Evolutionary conservation across 192 early-diverging fungal species (phyloP).

Genomic region (Backusella liffmaniae): DNA sequence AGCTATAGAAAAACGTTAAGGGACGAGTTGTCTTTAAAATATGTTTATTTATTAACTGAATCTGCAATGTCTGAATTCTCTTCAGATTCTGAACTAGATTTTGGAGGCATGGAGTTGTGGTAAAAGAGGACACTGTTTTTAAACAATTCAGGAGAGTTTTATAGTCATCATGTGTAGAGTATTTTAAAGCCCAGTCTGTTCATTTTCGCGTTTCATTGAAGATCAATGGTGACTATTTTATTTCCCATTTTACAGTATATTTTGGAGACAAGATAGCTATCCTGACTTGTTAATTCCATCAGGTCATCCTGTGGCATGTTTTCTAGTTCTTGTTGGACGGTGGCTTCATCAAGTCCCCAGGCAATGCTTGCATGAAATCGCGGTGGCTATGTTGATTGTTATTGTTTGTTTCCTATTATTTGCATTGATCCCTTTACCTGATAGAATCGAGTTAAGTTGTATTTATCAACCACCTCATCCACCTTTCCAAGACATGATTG

Average conservation of each 20-base stretch:
- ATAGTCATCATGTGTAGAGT: background rate
- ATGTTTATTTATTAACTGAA: background rate
- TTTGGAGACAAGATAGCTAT: background rate
- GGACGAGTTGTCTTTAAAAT: too few relatives aligned
- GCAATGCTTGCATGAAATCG: slow-evolving; percentile 10
- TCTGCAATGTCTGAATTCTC: background rate
- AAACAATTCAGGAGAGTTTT: background rate
- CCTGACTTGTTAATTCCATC: background rate
- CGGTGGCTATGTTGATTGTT: background rate
- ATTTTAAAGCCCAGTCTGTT: background rate
- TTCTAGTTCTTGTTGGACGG: background rate
- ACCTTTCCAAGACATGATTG: background rate
- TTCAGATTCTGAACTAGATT: slow-evolving; percentile 1
- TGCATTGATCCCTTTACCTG: background rate
- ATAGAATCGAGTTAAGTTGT: background rate
- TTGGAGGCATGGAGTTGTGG: background rate
- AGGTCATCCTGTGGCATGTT: background rate
- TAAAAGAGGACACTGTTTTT: background rate
- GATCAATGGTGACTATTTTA: background rate
- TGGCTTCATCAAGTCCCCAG: background rate
- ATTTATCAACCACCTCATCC: background rate
- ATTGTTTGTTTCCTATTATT: background rate
- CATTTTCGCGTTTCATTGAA: background rate
- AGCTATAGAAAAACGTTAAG: background rate
- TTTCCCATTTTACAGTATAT: background rate